phyloP scores from a whole-genome alignment of 768 basidiomycete genomes.

The Kwoniella dendrophila region DNA sequence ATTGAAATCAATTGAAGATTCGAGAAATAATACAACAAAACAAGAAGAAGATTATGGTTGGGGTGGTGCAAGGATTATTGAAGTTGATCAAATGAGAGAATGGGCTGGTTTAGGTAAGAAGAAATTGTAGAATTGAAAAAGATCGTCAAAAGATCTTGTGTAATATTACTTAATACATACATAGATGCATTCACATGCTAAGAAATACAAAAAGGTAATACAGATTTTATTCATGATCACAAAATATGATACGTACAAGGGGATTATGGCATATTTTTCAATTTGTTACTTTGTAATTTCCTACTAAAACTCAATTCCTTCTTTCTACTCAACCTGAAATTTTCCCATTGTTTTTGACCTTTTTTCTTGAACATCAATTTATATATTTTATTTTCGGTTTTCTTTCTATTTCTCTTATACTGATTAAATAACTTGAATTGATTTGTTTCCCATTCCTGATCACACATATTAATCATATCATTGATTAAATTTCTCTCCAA shows the following conservation, averaged over 20 bases:
- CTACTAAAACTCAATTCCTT: background rate
- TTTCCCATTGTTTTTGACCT: background rate
- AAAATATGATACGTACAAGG: too few species aligned
- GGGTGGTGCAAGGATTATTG: constrained; percentile 56
- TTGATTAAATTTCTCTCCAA: constrained; percentile 9
- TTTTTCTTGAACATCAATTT: background rate
- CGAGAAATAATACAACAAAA: constrained; percentile 59
- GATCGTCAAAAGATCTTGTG: too few species aligned
- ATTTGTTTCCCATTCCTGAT: constrained; percentile 5
- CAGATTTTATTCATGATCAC: too few species aligned
- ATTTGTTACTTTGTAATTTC: background rate
- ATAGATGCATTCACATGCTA: too few species aligned
- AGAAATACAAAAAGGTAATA: too few species aligned
- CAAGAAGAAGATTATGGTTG: constrained; percentile 64
- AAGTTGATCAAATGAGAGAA: constrained; percentile 65
- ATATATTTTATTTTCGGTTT: constrained; percentile 13
- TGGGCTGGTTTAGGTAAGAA: constrained; percentile 55
- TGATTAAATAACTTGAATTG: background rate
- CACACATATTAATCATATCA: constrained; percentile 1
- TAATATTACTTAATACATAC: too few species aligned
- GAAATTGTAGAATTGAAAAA: background rate
- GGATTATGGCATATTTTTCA: background rate
- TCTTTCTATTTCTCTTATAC: constrained; percentile 15
- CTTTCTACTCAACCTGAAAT: background rate
- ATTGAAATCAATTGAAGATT: constrained; percentile 62